Conservation (phyloP, 2,329 filamentous ascomycete species). For the Diaporthe sp. region DNA sequence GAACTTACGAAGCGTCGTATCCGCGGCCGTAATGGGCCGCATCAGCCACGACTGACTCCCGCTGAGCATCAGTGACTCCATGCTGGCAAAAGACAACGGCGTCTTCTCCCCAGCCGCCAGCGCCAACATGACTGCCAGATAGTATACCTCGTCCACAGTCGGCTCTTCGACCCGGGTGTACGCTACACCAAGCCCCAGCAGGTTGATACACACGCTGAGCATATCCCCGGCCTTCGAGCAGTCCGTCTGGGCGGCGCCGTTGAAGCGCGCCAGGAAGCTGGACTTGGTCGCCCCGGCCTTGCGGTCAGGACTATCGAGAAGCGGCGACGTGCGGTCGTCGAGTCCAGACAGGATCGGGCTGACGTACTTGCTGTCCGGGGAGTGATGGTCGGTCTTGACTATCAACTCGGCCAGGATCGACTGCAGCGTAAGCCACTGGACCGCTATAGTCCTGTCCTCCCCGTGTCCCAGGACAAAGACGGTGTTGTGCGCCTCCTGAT, state of each 20-base stretch:
- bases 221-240: neutral
- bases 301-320: neutral
- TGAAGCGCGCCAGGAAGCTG: neutral
- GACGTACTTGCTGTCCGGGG: neutral
- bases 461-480: neutral
- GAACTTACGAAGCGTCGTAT: neutral
- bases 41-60: neutral
- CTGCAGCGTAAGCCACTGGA: neutral
- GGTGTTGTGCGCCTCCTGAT: neutral
- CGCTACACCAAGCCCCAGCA: neutral
- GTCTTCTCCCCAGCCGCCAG: neutral
- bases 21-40: neutral
- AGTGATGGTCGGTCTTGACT: fast-evolving
- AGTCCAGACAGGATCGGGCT: constrained; percentile 6
- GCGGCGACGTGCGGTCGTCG: constrained; percentile 6
- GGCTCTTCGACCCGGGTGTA: neutral
- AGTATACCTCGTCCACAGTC: neutral
- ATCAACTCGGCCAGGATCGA: neutral
- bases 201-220: neutral
- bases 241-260: neutral
- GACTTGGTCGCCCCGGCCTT: neutral
- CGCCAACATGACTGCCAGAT: neutral
- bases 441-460: fast-evolving
- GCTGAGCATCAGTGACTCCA: neutral
- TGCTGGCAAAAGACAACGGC: neutral